Conservation (phyloP, 106 monocot species). For the Phalaenopsis aphrodite region DNA sequence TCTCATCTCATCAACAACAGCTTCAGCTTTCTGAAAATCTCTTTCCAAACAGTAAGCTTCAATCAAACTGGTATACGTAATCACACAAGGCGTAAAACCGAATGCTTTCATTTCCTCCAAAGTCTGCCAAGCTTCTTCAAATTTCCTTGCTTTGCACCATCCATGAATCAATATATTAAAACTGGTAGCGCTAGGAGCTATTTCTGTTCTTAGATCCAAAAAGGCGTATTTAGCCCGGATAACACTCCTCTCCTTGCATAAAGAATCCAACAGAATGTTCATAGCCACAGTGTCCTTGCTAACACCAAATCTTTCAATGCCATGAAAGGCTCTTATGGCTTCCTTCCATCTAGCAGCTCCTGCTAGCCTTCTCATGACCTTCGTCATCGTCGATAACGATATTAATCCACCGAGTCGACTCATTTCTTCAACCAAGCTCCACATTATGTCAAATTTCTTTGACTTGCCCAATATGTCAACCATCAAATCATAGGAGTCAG, state of each 20-base stretch:
- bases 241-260: slow-evolving; percentile 82
- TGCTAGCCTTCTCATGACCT: slow-evolving; percentile 77
- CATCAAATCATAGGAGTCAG: slow-evolving; percentile 65
- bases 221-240: slow-evolving; percentile 57
- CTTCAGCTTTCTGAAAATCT: slow-evolving; percentile 46
- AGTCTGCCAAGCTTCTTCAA: slow-evolving; percentile 50
- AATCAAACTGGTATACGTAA: slow-evolving; percentile 66
- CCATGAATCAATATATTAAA: slow-evolving; percentile 79
- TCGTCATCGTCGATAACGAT: slow-evolving; percentile 56
- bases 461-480: slow-evolving; percentile 83
- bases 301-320: slow-evolving; percentile 59
- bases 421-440: slow-evolving; percentile 65
- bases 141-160: slow-evolving; percentile 72
- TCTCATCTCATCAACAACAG: slow-evolving; percentile 57
- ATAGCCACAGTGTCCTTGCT: slow-evolving; percentile 53
- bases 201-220: slow-evolving; percentile 31
- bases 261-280: slow-evolving; percentile 67
- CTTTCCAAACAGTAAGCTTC: slow-evolving; percentile 74
- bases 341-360: slow-evolving; percentile 72
- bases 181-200: slow-evolving; percentile 55
- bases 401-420: slow-evolving; percentile 36
- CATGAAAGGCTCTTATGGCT: slow-evolving; percentile 40
- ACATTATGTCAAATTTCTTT: slow-evolving; percentile 77
- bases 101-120: slow-evolving; percentile 59
- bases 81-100: slow-evolving; percentile 74